These are phyloP conservation scores for Vicia villosa DNA, from an alignment of 306 rosid species.

Conservation along the genomic window DNA sequence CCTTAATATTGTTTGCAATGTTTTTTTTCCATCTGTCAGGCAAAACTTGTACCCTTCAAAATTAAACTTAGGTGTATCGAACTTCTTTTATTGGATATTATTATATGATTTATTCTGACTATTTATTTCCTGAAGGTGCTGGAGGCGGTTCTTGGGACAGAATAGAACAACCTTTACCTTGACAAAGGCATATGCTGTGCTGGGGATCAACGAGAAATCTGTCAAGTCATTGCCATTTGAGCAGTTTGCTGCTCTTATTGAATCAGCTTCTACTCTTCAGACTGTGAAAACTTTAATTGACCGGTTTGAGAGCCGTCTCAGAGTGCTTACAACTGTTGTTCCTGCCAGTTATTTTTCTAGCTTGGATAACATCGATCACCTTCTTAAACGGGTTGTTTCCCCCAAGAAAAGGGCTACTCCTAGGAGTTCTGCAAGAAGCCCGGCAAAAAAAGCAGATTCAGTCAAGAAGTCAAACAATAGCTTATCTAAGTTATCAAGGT, in stretches of 20 bases:
- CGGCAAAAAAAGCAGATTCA: constrained; percentile 47
- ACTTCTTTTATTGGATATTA: constrained; percentile 20
- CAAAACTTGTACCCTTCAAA: constrained; percentile 2
- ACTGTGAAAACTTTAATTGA: constrained; percentile 77
- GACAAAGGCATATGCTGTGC: constrained; percentile 64
- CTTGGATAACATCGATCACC: constrained; percentile 89
- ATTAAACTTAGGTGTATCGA: neutral
- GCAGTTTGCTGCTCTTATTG: constrained; percentile 81
- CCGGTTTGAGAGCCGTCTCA: constrained; percentile 79
- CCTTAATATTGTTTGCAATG: constrained; percentile 7
- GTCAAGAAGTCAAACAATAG: constrained; percentile 44
- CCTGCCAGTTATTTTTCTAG: constrained; percentile 48
- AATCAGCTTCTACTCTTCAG: constrained; percentile 74
- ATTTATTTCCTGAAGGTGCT: constrained; percentile 61
- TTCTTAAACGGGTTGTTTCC: constrained; percentile 79
- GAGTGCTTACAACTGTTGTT: constrained; percentile 55
- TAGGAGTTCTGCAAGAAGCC: constrained; percentile 55
- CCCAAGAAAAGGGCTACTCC: constrained; percentile 79
- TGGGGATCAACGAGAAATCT: constrained; percentile 67
- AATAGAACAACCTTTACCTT: constrained; percentile 73
- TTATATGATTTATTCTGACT: constrained; percentile 8
- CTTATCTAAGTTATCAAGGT: constrained; percentile 61
- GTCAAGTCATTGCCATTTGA: constrained; percentile 90
- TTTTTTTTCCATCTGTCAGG: constrained; percentile 5
- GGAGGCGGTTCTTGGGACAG: constrained; percentile 67